phyloP scores from a whole-genome alignment of 2,329 filamentous ascomycete species.

The Pseudogymnoascus sp. region DNA sequence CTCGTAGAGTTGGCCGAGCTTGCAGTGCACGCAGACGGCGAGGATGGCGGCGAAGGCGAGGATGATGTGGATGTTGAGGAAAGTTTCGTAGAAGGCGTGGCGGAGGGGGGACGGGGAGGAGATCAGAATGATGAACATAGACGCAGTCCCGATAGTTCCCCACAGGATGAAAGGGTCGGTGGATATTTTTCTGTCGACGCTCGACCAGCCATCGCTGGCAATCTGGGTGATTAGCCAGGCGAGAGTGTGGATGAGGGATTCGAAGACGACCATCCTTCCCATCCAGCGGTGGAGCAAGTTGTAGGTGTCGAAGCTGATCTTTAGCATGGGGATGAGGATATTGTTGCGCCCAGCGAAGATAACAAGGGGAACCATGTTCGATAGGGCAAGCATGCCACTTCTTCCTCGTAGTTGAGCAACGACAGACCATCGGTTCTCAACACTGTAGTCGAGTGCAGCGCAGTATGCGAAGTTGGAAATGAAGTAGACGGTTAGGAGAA shows the following conservation, averaged over 20 bases:
- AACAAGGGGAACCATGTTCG: constrained; percentile 89
- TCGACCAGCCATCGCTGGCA: constrained; percentile 52
- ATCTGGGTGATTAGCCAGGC: constrained; percentile 68
- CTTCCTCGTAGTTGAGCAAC: constrained; percentile 78
- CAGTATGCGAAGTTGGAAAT: constrained; percentile 55
- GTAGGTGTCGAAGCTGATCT: constrained; percentile 93
- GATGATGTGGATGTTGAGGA: constrained; percentile 77
- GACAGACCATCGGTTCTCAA: constrained; percentile 51
- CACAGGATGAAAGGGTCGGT: constrained; percentile 55
- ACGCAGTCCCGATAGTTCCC: constrained; percentile 51
- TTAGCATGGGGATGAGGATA: constrained; percentile 70
- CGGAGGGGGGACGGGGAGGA: constrained; percentile 70
- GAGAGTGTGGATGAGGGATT: constrained; percentile 60
- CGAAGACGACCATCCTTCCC: constrained; percentile 61
- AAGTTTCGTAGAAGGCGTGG: constrained; percentile 96
- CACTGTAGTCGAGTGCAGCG: constrained; percentile 51
- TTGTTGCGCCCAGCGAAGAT: constrained; percentile 90
- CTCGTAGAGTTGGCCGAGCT: constrained; percentile 54
- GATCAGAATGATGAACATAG: constrained; percentile 58
- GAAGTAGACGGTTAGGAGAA: constrained; percentile 49
- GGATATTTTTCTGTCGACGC: constrained; percentile 44
- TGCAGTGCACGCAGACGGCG: constrained; percentile 71
- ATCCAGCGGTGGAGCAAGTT: constrained; percentile 84
- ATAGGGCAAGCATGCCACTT: constrained; percentile 70
- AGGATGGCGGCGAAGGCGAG: constrained; percentile 60